Evolutionary conservation across 2,329 filamentous ascomycete genomes (phyloP).

Genomic region (Ceratocystiopsis sp.): DNA sequence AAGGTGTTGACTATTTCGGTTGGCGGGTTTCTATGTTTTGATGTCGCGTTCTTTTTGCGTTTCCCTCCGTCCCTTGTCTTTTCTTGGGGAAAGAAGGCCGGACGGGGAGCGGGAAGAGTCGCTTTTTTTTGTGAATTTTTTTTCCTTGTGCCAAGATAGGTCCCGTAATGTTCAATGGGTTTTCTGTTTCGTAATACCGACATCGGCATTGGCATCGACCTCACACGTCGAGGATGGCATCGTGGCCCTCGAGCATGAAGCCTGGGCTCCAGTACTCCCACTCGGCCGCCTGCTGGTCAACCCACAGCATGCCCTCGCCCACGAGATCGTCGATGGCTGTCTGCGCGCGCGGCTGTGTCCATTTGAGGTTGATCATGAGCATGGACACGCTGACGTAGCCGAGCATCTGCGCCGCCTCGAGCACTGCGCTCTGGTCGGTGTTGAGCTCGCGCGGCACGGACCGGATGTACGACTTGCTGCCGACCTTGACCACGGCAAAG

Average conservation of each 20-base stretch:
- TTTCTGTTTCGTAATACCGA: no score
- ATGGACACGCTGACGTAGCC: constrained; percentile 84
- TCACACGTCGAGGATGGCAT: constrained; percentile 11
- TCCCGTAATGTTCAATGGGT: no score
- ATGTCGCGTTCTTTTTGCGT: neutral
- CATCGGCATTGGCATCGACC: neutral
- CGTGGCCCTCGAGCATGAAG: constrained; percentile 39
- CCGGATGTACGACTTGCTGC: constrained; percentile 71
- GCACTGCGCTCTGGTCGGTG: constrained; percentile 77
- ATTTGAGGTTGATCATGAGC: constrained; percentile 70
- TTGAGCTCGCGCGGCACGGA: constrained; percentile 92
- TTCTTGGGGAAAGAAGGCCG: no score
- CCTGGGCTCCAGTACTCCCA: constrained; percentile 89
- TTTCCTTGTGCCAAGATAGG: no score
- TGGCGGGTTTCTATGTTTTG: constrained; percentile 1
- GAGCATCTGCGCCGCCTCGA: constrained; percentile 79
- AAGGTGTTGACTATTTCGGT: constrained; percentile 1
- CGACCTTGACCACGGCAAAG: constrained; percentile 71
- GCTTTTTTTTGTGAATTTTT: no score
- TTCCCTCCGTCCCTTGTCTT: no score
- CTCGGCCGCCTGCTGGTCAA: constrained; percentile 70
- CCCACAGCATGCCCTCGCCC: constrained; percentile 80
- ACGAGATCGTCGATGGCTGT: constrained; percentile 85
- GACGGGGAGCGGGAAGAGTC: no score
- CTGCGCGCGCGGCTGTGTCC: constrained; percentile 69